A percentile compares a stretch with the other conserved stretches of the same genome.
phyloP scores from a whole-genome alignment of 108 stramenopile species.

The Mediolabrus comicus region DNA sequence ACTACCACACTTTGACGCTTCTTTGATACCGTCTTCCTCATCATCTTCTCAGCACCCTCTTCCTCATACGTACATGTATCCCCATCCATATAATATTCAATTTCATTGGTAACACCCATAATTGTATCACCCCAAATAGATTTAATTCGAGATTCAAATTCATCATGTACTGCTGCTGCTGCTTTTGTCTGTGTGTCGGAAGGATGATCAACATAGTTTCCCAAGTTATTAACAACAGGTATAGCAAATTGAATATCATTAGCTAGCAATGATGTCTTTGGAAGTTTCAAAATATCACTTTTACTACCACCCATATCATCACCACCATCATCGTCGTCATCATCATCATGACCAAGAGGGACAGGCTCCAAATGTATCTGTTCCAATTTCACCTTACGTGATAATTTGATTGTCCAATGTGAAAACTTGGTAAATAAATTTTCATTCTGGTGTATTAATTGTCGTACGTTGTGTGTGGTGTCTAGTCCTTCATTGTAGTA shows the following conservation, averaged over 20 bases:
- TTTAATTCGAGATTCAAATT: conserved; percentile 13
- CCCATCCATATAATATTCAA: conserved; percentile 41
- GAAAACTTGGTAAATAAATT: conserved; percentile 23
- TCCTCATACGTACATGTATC: conserved; percentile 7
- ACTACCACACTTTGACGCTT: conserved; percentile 37
- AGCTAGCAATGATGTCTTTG: conserved; percentile 16
- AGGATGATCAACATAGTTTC: conserved; percentile 14
- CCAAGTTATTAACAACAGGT: conserved; percentile 9
- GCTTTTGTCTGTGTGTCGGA: too few species aligned
- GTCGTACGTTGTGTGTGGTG: conserved; percentile 4
- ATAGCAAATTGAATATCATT: conserved; percentile 25
- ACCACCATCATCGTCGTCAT: not conserved
- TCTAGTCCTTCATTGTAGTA: conserved; percentile 39
- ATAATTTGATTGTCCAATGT: conserved; percentile 39
- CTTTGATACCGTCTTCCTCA: not conserved
- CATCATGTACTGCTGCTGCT: not conserved
- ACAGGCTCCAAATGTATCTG: conserved; percentile 22
- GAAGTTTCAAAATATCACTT: conserved; percentile 8
- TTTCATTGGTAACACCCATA: not conserved
- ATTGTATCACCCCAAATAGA: conserved; percentile 21
- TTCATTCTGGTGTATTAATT: not conserved
- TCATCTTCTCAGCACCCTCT: not conserved
- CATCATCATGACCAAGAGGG: not conserved
- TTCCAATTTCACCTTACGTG: conserved; percentile 13
- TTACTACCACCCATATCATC: not conserved